Percentiles rank a stretch among this genome's conserved stretches.
Evolutionary conservation across 2,329 filamentous ascomycete genomes (phyloP).

Genomic region (Sarocladium strictum): DNA sequence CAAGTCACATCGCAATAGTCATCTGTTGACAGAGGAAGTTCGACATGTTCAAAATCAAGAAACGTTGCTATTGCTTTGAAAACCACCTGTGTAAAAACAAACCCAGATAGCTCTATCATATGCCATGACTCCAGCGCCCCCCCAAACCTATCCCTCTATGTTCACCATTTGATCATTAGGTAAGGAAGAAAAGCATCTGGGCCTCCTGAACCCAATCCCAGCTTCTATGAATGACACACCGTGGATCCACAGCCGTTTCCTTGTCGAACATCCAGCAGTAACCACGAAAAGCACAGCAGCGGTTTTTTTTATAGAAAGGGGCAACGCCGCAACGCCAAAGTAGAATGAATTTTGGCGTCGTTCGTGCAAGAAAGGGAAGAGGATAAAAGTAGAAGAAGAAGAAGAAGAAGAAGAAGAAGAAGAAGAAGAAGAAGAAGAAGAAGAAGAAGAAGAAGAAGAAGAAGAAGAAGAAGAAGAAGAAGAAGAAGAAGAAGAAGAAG

Average conservation of each 20-base stretch:
- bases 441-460: too few relatives aligned
- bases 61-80: neutral
- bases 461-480: too few relatives aligned
- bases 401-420: neutral
- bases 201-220: too few relatives aligned
- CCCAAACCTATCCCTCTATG: neutral
- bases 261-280: too few relatives aligned
- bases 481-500: too few relatives aligned
- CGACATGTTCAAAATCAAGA: neutral
- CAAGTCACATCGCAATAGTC: too few relatives aligned
- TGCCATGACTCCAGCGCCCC: conserved; percentile 5
- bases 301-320: too few relatives aligned
- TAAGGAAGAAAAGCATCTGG: too few relatives aligned
- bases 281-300: too few relatives aligned
- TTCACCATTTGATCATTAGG: neutral
- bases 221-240: neutral
- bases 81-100: neutral
- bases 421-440: neutral
- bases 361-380: neutral
- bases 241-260: neutral
- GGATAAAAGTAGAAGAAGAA: neutral
- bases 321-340: too few relatives aligned
- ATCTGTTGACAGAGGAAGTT: too few relatives aligned
- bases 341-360: too few relatives aligned
- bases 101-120: neutral